These are phyloP conservation scores for Reutealis trisperma DNA, from an alignment of 345 rosid species.

Conservation along the genomic window DNA sequence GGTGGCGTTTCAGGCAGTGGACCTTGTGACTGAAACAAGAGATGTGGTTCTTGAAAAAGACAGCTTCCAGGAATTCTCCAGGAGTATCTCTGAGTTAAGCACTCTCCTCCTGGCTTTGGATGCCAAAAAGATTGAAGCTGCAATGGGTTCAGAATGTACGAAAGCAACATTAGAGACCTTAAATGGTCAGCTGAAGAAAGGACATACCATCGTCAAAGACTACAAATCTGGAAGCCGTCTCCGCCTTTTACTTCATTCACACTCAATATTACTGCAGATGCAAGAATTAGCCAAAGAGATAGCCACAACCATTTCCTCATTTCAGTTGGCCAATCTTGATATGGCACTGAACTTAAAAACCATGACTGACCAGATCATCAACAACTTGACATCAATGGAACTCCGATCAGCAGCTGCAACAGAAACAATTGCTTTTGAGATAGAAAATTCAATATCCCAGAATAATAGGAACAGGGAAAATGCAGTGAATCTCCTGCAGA, in stretches of 20 bases:
- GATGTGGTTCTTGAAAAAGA: slow-evolving; percentile 40
- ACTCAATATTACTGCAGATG: slow-evolving; percentile 33
- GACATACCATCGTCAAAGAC: slow-evolving; percentile 33
- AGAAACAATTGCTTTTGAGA: slow-evolving; percentile 39
- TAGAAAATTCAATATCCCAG: slow-evolving; percentile 35
- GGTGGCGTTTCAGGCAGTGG: slow-evolving; percentile 34
- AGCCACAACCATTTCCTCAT: slow-evolving; percentile 44
- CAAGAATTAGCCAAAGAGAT: slow-evolving; percentile 42
- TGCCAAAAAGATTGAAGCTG: slow-evolving; percentile 35
- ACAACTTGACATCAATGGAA: slow-evolving; percentile 36
- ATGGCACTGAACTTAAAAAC: slow-evolving; percentile 34
- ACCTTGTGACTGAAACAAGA: slow-evolving; percentile 38
- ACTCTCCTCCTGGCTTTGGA: slow-evolving; percentile 34
- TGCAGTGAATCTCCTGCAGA: slow-evolving; percentile 41
- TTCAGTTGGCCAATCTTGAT: slow-evolving; percentile 46
- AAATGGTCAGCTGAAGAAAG: slow-evolving; percentile 32
- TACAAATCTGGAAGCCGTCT: slow-evolving; percentile 42
- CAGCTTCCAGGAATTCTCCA: slow-evolving; percentile 39
- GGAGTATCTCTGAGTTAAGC: slow-evolving; percentile 33
- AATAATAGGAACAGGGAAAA: slow-evolving; percentile 27
- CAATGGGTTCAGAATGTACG: slow-evolving; percentile 35
- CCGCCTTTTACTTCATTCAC: slow-evolving; percentile 37
- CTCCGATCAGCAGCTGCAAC: slow-evolving; percentile 27
- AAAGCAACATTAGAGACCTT: slow-evolving; percentile 33
- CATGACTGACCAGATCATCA: slow-evolving; percentile 27